These are phyloP conservation scores for Starmerella riodocensis DNA, from an alignment of 805 yeast species.

Conservation along the genomic window DNA sequence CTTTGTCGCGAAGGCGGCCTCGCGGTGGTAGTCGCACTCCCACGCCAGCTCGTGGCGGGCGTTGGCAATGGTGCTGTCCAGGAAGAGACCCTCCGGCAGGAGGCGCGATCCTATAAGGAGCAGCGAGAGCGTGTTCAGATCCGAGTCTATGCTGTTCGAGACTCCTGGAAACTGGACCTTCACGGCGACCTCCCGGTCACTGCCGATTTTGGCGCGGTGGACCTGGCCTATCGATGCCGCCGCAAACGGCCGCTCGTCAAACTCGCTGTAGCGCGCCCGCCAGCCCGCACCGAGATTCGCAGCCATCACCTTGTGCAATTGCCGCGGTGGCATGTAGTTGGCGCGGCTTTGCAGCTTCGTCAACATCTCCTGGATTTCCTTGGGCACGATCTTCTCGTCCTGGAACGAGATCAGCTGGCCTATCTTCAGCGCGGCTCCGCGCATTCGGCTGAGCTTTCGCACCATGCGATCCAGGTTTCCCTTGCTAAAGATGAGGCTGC, in stretches of 20 bases:
- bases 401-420: constrained; percentile 97
- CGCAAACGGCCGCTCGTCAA: constrained; percentile 83
- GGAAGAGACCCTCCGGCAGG: constrained; percentile 79
- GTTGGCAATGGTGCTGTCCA: constrained; percentile 83
- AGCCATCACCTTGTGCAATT: constrained; percentile 61
- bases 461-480: constrained; percentile 80
- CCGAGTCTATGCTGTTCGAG: constrained; percentile 83
- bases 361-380: constrained; percentile 68
- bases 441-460: constrained; percentile 76
- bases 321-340: constrained; percentile 91
- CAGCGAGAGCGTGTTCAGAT: constrained; percentile 70
- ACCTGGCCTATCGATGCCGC: constrained; percentile 98
- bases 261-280: constrained; percentile 57
- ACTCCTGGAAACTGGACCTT: constrained; percentile 98
- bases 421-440: constrained; percentile 96
- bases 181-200: constrained; percentile 60
- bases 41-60: constrained; percentile 88
- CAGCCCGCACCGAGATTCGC: constrained; percentile 67
- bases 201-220: constrained; percentile 53
- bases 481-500: constrained; percentile 58
- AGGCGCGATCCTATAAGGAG: constrained; percentile 74
- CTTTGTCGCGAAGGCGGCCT: constrained; percentile 60
- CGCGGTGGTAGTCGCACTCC: constrained; percentile 94
- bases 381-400: constrained; percentile 72
- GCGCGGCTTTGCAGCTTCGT: constrained; percentile 85